Percentiles rank a stretch among this genome's conserved stretches.
These are phyloP conservation scores for Eimeria maxima DNA, from an alignment of 169 alveolate species.

Conservation along the genomic window DNA sequence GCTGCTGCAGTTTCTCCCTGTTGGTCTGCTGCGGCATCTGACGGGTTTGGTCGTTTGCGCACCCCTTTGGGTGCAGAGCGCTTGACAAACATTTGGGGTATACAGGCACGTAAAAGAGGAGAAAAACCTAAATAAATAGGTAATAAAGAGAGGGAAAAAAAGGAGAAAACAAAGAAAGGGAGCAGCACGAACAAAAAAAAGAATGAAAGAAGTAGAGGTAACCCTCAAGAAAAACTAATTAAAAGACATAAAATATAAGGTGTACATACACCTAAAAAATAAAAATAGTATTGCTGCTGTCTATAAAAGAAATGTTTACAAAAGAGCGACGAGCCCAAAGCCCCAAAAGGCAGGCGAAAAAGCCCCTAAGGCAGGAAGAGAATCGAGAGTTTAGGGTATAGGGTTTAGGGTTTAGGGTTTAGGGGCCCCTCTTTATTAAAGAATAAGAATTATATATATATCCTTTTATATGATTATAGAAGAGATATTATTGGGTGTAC, in stretches of 20 bases:
- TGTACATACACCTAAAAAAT: constrained; percentile 31
- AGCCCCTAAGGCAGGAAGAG: constrained; percentile 15
- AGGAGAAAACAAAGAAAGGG: too few species aligned
- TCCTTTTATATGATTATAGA: not conserved
- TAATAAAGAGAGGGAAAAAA: not conserved
- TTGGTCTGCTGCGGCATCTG: not conserved
- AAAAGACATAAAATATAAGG: not conserved
- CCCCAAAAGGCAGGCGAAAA: constrained; percentile 14
- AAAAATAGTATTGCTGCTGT: not conserved
- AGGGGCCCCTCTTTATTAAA: not conserved
- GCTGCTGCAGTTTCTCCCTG: not conserved
- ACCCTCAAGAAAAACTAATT: not conserved
- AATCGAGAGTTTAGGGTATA: constrained; percentile 42
- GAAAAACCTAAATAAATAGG: not conserved
- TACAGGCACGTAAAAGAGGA: not conserved
- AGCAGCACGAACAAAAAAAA: not conserved
- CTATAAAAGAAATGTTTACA: not conserved
- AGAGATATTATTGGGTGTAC: not conserved
- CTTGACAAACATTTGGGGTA: constrained; percentile 20
- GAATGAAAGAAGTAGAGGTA: not conserved
- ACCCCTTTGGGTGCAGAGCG: constrained; percentile 30
- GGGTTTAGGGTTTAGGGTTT: constrained; percentile 73
- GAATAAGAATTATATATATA: not conserved
- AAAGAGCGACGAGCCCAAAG: not conserved
- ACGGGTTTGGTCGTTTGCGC: constrained; percentile 17